Percentiles rank a stretch among this genome's conserved stretches.
Evolutionary conservation across 2,329 filamentous ascomycete genomes (phyloP).

Genomic region (Metarhizium brunneum): DNA sequence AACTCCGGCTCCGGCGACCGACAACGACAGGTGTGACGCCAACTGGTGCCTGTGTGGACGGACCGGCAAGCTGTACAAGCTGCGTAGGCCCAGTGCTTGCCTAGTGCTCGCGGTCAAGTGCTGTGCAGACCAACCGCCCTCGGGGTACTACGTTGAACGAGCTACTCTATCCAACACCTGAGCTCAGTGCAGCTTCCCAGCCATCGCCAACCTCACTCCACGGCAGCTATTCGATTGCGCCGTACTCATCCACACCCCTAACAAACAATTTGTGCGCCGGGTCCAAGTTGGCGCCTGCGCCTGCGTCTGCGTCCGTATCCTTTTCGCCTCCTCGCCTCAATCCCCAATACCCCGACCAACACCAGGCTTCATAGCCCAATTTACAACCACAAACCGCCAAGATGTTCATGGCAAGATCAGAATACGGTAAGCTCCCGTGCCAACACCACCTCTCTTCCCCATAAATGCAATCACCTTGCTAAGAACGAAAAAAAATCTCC

Average conservation of each 20-base stretch:
- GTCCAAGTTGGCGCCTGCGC: no score
- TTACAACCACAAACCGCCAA: conserved; percentile 38
- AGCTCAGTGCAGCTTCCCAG: conserved; percentile 8
- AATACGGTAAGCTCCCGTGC: conserved; percentile 73
- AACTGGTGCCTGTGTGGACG: neutral
- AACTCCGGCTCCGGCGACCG: neutral
- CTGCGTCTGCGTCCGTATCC: neutral
- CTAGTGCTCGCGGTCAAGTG: conserved; percentile 6
- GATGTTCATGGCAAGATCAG: conserved; percentile 99
- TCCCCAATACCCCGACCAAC: neutral
- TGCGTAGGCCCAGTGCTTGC: conserved; percentile 31
- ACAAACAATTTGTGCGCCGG: neutral
- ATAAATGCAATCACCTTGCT: conserved; percentile 6
- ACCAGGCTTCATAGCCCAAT: neutral
- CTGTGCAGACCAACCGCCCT: conserved; percentile 9
- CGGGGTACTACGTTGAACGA: no score
- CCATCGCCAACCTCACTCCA: conserved; percentile 5
- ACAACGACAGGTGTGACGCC: neutral
- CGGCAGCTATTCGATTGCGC: neutral
- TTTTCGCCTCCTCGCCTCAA: neutral
- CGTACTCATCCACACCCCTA: neutral
- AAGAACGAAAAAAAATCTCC: conserved; percentile 4
- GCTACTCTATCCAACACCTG: neutral
- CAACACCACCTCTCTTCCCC: conserved; percentile 16
- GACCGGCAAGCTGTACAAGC: conserved; percentile 5